Evolutionary conservation across 2,329 filamentous ascomycete species (phyloP), one percentile per base, ranked within the genome.

Genomic region (Diaporthe amygdali): DNA sequence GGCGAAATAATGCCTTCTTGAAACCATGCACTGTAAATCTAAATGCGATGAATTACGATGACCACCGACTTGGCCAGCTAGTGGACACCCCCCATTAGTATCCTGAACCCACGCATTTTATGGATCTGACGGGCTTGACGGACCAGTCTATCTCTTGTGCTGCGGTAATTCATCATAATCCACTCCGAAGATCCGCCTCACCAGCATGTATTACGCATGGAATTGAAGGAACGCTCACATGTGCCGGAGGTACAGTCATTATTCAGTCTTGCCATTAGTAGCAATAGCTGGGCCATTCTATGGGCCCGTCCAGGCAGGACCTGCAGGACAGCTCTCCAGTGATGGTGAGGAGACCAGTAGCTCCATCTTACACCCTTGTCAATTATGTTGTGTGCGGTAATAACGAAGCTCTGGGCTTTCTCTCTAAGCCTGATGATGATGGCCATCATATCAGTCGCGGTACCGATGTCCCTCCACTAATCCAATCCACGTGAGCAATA

Each of bases 11-110:
- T 49, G 59, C 59, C 59, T 37, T 64, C 30, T 49, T 64, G 44
- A 64, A 64, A 64, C 59, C 44, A 64, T 64, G 59, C 59, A 47
- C 59, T 37, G 59, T 49, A 64, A 64, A 49, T 64, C 59, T 64
- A 64, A 63, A 64, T 64, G 59, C 59, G 59, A 49, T 64, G 59
- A 64, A 64, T 64, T 64, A 64, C 59, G 59, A 64, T 64, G 59
- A 37, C 59, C 59, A 64, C 59, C 25, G 44, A 64, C 59, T 49
- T 64, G 44, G 59, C 59, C 59, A 27, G 44, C 59, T 64, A 64
- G 59, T 64, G 59, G 59, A 49, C 59, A 64, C 41, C 37, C 41
- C 37, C 37, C 37, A 30, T 49, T 30, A 44, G 27, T 15, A 39
- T 25, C 22, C 15, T 15, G 37, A 61, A 25, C 30, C 59, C 59